Conservation (phyloP, 331 rosid genomes). For the Rosa hybrid region DNA sequence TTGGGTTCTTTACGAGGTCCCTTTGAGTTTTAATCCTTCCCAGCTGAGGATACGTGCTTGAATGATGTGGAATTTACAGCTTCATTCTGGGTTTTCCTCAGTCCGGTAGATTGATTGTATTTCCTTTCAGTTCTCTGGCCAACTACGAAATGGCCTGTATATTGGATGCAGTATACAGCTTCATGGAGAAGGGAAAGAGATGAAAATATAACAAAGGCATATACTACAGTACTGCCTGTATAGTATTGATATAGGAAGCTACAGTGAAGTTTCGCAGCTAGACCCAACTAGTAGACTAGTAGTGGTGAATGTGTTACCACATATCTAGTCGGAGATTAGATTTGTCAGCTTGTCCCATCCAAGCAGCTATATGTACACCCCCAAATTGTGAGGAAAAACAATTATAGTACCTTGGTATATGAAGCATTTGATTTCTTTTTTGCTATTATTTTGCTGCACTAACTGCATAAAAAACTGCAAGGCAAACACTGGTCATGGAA, state of each 20-base stretch:
- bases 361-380: neutral
- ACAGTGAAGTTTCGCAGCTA: conserved; percentile 1
- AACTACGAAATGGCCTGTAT: neutral
- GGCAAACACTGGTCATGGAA: neutral
- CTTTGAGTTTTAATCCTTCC: neutral
- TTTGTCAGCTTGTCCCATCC: neutral
- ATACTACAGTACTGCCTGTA: neutral
- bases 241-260: neutral
- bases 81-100: neutral
- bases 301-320: neutral
- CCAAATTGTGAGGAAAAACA: neutral
- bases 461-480: too few species aligned
- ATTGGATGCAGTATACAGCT: neutral
- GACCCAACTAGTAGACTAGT: neutral
- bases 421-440: neutral
- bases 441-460: neutral
- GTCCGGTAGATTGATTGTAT: neutral
- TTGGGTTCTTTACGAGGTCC: neutral
- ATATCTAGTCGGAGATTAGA: neutral
- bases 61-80: neutral
- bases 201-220: neutral
- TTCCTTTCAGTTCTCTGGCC: neutral
- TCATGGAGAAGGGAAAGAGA: neutral
- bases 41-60: neutral
- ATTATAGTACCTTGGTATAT: neutral